phyloP scores from a whole-genome alignment of 2,329 filamentous ascomycete species.

The Claviceps humidiphila region DNA sequence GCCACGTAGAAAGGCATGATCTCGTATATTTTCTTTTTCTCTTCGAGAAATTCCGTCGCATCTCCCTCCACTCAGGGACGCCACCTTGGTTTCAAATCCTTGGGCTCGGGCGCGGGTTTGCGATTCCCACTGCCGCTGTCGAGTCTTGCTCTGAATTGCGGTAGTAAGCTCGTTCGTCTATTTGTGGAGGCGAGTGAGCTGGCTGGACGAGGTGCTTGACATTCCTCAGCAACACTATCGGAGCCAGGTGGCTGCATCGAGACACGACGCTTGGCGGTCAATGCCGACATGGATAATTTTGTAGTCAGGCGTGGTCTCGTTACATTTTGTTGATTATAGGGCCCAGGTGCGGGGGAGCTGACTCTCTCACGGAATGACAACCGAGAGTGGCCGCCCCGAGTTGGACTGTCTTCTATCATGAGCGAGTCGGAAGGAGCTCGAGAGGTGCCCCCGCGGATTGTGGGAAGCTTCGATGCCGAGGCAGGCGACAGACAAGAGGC shows the following conservation, averaged over 20 bases:
- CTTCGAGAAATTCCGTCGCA: no score
- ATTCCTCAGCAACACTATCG: conserved; percentile 17
- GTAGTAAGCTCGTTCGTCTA: conserved; percentile 41
- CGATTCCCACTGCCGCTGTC: conserved; percentile 28
- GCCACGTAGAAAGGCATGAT: no score
- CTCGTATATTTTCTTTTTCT: not conserved
- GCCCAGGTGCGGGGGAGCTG: conserved; percentile 33
- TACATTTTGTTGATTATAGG: conserved; percentile 32
- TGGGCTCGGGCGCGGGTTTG: conserved; percentile 23
- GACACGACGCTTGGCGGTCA: conserved; percentile 32
- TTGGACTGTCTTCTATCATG: conserved; percentile 30
- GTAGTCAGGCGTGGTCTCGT: conserved; percentile 30
- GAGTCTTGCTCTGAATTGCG: conserved; percentile 27
- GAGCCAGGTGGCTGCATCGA: conserved; percentile 37
- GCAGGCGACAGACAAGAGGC: conserved; percentile 28
- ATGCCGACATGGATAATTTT: conserved; percentile 30
- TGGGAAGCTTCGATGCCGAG: conserved; percentile 34
- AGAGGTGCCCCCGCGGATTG: conserved; percentile 32
- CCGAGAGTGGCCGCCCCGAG: conserved; percentile 28
- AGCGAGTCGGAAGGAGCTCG: conserved; percentile 37
- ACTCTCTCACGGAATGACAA: conserved; percentile 42
- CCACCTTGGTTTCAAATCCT: conserved; percentile 38
- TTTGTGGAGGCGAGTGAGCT: conserved; percentile 40
- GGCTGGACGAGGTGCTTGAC: conserved; percentile 31
- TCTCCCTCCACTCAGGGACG: conserved; percentile 16